phyloP scores from a whole-genome alignment of 2,329 filamentous ascomycete genomes.

The Clonostachys chloroleuca region DNA sequence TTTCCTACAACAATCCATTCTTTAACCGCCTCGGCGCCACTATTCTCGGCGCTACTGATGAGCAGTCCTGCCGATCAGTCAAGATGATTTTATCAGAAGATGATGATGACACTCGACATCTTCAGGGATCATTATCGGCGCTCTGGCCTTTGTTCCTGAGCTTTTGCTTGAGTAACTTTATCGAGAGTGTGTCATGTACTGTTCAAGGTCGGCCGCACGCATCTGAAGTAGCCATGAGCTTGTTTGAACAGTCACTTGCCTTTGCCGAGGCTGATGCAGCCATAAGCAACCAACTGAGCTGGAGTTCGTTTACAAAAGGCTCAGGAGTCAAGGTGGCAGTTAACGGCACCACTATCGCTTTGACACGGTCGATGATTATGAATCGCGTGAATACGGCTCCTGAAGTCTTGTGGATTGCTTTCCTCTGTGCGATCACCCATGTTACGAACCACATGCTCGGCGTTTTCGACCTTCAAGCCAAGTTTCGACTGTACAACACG shows the following conservation, averaged over 20 bases:
- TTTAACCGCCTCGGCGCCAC: constrained; percentile 69
- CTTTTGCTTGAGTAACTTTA: constrained; percentile 72
- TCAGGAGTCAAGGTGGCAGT: background rate
- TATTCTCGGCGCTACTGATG: constrained; percentile 68
- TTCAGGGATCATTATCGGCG: constrained; percentile 73
- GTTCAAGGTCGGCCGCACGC: constrained; percentile 77
- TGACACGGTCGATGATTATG: constrained; percentile 65
- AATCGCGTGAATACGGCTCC: constrained; percentile 82
- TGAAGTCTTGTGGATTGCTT: constrained; percentile 79
- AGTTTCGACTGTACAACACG: constrained; percentile 79
- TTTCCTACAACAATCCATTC: constrained; percentile 63
- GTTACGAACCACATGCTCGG: constrained; percentile 80
- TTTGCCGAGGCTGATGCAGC: constrained; percentile 94
- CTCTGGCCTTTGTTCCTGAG: constrained; percentile 73
- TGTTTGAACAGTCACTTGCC: constrained; percentile 92
- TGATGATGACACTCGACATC: constrained; percentile 42
- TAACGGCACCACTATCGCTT: constrained; percentile 28
- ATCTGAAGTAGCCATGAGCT: constrained; percentile 90
- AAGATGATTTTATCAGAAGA: constrained; percentile 60
- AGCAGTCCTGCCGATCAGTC: constrained; percentile 69
- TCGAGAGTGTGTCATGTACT: constrained; percentile 84
- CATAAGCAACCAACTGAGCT: constrained; percentile 73
- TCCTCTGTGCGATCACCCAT: constrained; percentile 88
- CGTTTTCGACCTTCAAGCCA: constrained; percentile 73
- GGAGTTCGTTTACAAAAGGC: constrained; percentile 44